Evolutionary conservation across 441 rosid genomes (phyloP), one percentile per base, ranked within the genome.

Genomic region (Dalechampia spathulata): DNA sequence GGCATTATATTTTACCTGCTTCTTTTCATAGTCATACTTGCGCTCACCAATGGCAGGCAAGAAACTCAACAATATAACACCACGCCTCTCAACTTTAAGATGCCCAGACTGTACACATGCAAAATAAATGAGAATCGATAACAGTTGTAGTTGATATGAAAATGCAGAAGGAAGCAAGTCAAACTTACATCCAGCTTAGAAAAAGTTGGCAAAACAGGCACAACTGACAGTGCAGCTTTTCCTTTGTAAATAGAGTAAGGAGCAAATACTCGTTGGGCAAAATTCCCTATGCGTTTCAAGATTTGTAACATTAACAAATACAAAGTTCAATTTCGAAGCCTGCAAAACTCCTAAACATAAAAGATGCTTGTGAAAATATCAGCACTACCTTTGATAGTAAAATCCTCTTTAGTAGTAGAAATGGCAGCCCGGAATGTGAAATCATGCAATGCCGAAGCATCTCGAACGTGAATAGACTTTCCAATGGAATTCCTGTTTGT

Each of bases 21-120:
- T 81, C 77, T 75, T 85, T 54, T 58, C 84, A 86, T 76, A 74
- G 55, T 89, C 93, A 60, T 93, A 89, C 78, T 93, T 93, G 72
- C 90, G 96, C 62, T 85, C 97, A 21, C 86, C 92, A 71, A 69
- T 10, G 64, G 97, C 74, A 64, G 97, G 97, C 79, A 78, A 63
- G 75, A 93, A 87, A 57, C 80, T 79, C 78, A 92, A 54, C 85
- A 86, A 65, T 73, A 92, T 62, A 52, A 64, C 60, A 66, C 99
- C 99, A 39, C 70, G 77, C 17, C 96, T 86, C 26, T 79, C 78
- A 57, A 93, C 69, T 70, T 49, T 67, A 56, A 82, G 65, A 62
- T 66, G 23, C 5, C 90, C 96, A 44, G 87, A 76, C 97, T 89
- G 58, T 28, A 34, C n/a, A 66, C 4, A 30, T 30, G 8, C 8